phyloP scores from a whole-genome alignment of 176 grass and related monocot species.

The Carex kokanica region DNA sequence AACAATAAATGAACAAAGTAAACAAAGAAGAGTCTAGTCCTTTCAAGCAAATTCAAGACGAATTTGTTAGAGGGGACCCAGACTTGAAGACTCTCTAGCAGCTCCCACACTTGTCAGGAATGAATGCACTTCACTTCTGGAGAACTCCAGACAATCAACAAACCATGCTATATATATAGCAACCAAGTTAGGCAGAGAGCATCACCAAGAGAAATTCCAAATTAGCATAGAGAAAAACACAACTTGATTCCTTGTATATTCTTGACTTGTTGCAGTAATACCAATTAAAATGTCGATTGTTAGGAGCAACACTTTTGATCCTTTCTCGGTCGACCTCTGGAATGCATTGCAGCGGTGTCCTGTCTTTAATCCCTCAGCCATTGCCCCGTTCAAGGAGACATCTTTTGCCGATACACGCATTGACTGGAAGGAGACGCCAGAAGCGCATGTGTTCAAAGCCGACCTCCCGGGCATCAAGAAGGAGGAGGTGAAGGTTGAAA shows the following conservation, averaged over 20 bases:
- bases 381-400: slow-evolving; percentile 15
- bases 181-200: not conserved
- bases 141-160: not conserved
- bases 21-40: too few species aligned
- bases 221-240: not conserved
- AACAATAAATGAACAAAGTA: not conserved
- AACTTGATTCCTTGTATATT: not conserved
- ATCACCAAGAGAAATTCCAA: not conserved
- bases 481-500: slow-evolving; percentile 47
- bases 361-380: not conserved
- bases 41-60: not conserved
- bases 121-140: not conserved
- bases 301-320: slow-evolving; percentile 29
- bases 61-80: not conserved
- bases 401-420: slow-evolving; percentile 29
- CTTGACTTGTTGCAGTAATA: too few species aligned
- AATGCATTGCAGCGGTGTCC: slow-evolving; percentile 21
- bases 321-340: slow-evolving; percentile 26
- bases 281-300: slow-evolving; percentile 30
- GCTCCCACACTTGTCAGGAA: not conserved
- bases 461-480: slow-evolving; percentile 51
- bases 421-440: slow-evolving; percentile 62
- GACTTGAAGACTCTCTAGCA: not conserved
- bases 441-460: slow-evolving; percentile 51
- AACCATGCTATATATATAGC: not conserved